These are phyloP conservation scores for Colletotrichum paranaense DNA, from an alignment of 2,329 filamentous ascomycete genomes.

Conservation along the genomic window DNA sequence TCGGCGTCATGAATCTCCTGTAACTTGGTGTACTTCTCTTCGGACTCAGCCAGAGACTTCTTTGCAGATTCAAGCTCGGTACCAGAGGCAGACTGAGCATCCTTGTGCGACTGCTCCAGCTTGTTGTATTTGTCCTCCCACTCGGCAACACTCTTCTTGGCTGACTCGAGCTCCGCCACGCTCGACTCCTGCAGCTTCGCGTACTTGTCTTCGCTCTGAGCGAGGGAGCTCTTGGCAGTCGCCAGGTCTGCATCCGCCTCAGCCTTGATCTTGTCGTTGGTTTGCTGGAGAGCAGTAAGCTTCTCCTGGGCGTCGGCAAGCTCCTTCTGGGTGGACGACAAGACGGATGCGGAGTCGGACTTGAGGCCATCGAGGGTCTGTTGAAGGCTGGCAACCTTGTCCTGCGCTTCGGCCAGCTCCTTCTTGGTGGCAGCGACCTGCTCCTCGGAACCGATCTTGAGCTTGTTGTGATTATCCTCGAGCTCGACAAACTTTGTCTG, in stretches of 20 bases:
- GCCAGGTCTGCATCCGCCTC: constrained; percentile 42
- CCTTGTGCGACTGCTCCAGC: constrained; percentile 42
- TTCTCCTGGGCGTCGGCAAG: constrained; percentile 38
- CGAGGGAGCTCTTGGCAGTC: constrained; percentile 31
- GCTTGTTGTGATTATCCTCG: constrained; percentile 41
- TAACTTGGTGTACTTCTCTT: constrained; percentile 38
- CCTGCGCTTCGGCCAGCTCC: constrained; percentile 42
- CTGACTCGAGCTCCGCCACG: constrained; percentile 38
- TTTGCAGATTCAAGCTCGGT: constrained; percentile 25
- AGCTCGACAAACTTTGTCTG: constrained; percentile 43
- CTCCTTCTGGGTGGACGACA: constrained; percentile 45
- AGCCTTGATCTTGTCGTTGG: constrained; percentile 41
- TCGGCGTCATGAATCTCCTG: constrained; percentile 33
- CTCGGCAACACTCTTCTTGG: constrained; percentile 36
- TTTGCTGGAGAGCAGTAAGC: constrained; percentile 39
- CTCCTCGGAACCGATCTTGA: constrained; percentile 47
- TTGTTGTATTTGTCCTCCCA: constrained; percentile 39
- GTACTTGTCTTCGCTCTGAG: constrained; percentile 39
- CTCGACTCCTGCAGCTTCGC: constrained; percentile 40
- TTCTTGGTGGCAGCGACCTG: constrained; percentile 45
- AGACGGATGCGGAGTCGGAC: constrained; percentile 42
- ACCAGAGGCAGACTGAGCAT: constrained; percentile 3
- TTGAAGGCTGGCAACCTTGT: constrained; percentile 39
- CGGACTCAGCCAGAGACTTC: constrained; percentile 37
- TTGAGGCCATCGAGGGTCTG: constrained; percentile 37